Percentiles rank a stretch among this genome's conserved stretches.
Conservation (phyloP, 805 yeast species). For the Candida germanica region DNA sequence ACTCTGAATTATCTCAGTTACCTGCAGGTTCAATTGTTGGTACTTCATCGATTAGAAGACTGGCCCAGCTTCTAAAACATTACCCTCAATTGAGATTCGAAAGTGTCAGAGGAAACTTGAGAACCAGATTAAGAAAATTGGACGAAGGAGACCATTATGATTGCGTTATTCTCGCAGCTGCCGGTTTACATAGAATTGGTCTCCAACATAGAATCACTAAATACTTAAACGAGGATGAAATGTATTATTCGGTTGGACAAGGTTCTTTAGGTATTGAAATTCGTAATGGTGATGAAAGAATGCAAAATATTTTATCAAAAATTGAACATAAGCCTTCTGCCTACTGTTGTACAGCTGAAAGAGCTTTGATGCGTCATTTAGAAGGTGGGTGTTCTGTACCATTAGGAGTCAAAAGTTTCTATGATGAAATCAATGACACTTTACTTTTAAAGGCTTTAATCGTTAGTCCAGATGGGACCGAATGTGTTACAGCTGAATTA, state of each 20-base stretch:
- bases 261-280: slow-evolving; percentile 96
- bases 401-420: slow-evolving; percentile 78
- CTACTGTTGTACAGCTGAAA: slow-evolving; percentile 80
- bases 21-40: slow-evolving; percentile 89
- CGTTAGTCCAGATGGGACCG: slow-evolving; percentile 78
- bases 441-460: slow-evolving; percentile 63
- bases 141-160: slow-evolving; percentile 57
- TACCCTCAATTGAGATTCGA: slow-evolving; percentile 77
- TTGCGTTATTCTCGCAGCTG: slow-evolving; percentile 87
- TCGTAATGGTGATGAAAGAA: slow-evolving; percentile 59
- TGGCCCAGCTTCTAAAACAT: slow-evolving; percentile 80
- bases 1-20: slow-evolving; percentile 64
- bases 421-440: slow-evolving; percentile 38
- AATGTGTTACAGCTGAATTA: slow-evolving; percentile 58
- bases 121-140: slow-evolving; percentile 76
- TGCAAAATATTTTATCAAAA: slow-evolving; percentile 56
- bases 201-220: slow-evolving; percentile 74
- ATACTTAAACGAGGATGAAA: slow-evolving; percentile 66
- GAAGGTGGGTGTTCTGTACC: slow-evolving; percentile 99
- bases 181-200: slow-evolving; percentile 78
- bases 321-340: slow-evolving; percentile 68
- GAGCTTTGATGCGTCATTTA: slow-evolving; percentile 78
- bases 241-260: slow-evolving; percentile 98
- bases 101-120: slow-evolving; percentile 75
- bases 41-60: slow-evolving; percentile 89